phyloP scores from a whole-genome alignment of 1,284 basidiomycete species.

The Chalciporus sp. region DNA sequence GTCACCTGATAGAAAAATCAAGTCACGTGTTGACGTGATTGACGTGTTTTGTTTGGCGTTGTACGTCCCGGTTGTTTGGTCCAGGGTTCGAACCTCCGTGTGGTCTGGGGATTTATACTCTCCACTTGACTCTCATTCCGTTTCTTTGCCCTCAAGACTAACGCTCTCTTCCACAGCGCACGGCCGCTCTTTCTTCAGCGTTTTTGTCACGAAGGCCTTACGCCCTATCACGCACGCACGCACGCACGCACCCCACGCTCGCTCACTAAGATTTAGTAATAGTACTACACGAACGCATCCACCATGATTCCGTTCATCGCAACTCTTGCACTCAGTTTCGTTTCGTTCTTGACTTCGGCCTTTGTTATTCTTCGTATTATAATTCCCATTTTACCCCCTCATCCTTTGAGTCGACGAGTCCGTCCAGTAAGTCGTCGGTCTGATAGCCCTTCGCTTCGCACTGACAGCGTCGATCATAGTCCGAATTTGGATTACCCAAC shows the following conservation, averaged over 20 bases:
- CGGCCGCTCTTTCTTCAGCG: slow-evolving; percentile 13
- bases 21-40: slow-evolving; percentile 21
- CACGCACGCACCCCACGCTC: slow-evolving; percentile 47
- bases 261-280: slow-evolving; percentile 36
- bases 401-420: slow-evolving; percentile 68
- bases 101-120: slow-evolving; percentile 9
- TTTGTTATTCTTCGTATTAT: slow-evolving; percentile 73
- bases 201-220: slow-evolving; percentile 35
- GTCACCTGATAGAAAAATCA: slow-evolving; percentile 14
- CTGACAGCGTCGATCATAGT: slow-evolving; percentile 42
- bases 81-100: slow-evolving; percentile 12
- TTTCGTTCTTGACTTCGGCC: slow-evolving; percentile 69
- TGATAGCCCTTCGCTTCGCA: background rate
- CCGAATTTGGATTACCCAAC: slow-evolving; percentile 70
- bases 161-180: slow-evolving; percentile 14
- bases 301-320: slow-evolving; percentile 67
- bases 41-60: slow-evolving; percentile 19
- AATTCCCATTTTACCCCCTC: slow-evolving; percentile 69
- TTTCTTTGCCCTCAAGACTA: slow-evolving; percentile 17
- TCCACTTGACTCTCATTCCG: background rate
- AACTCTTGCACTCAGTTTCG: slow-evolving; percentile 62
- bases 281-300: slow-evolving; percentile 32
- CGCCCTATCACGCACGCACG: slow-evolving; percentile 35
- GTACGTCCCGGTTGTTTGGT: slow-evolving; percentile 24
- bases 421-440: slow-evolving; percentile 52